Conservation (phyloP, 2,329 filamentous ascomycete species). For the Fusarium poae region DNA sequence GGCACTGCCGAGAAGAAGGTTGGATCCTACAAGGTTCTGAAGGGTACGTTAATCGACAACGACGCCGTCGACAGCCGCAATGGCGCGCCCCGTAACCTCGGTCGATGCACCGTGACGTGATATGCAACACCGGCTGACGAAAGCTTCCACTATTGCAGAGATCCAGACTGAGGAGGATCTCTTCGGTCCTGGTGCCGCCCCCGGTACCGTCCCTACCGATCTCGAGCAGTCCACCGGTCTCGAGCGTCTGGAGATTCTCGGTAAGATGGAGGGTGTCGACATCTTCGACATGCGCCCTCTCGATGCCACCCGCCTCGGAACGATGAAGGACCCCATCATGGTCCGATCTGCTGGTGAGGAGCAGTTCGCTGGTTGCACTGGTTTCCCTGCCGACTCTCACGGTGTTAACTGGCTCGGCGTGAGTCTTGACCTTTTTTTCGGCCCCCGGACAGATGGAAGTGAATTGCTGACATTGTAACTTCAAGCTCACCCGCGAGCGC, state of each 20-base stretch:
- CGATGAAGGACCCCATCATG: constrained; percentile 87
- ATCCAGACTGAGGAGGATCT: constrained; percentile 87
- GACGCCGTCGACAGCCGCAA: constrained; percentile 30
- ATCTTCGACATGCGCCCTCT: constrained; percentile 98
- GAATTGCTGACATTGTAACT: constrained; percentile 29
- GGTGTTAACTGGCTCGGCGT: constrained; percentile 90
- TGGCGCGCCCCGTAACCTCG: constrained; percentile 43
- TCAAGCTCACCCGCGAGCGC: constrained; percentile 88
- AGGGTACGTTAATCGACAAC: constrained; percentile 58
- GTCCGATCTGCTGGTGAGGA: constrained; percentile 95
- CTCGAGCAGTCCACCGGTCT: constrained; percentile 96
- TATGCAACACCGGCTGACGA: constrained; percentile 40
- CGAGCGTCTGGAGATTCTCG: constrained; percentile 97
- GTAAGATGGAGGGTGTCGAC: constrained; percentile 99
- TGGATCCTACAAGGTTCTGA: constrained; percentile 60
- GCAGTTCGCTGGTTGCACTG: constrained; percentile 97
- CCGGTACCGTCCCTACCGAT: constrained; percentile 91
- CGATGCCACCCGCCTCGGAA: constrained; percentile 92
- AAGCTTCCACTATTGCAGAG: constrained; percentile 67
- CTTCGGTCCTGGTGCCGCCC: constrained; percentile 81
- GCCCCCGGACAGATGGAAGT: constrained; percentile 31
- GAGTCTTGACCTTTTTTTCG: constrained; percentile 56
- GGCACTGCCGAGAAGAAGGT: constrained; percentile 60
- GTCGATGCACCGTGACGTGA: constrained; percentile 37
- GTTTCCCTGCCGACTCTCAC: constrained; percentile 92